Conservation (phyloP, 805 yeast species). For the Pichia nakasei region DNA sequence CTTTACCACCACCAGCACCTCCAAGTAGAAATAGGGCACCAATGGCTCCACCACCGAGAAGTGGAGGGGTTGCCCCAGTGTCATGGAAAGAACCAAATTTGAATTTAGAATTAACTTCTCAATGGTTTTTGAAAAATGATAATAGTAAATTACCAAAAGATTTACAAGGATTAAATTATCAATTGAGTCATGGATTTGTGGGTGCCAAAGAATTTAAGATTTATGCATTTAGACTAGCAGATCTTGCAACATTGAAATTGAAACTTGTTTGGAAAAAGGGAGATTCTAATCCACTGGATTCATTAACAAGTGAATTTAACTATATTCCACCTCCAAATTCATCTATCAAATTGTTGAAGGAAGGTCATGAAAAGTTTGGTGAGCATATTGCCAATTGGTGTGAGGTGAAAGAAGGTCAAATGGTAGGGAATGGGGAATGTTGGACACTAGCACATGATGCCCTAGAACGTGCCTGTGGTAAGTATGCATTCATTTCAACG, state of each 20-base stretch:
- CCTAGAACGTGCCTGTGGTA: slow-evolving; percentile 44
- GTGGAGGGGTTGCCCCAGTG: slow-evolving; percentile 6
- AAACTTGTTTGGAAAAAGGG: slow-evolving; percentile 33
- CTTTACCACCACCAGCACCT: slow-evolving; percentile 9
- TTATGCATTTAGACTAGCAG: slow-evolving; percentile 32
- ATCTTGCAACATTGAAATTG: slow-evolving; percentile 31
- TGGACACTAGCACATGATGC: slow-evolving; percentile 55
- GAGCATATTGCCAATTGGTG: slow-evolving; percentile 48
- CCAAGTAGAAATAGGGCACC: slow-evolving; percentile 15
- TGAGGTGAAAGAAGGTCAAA: slow-evolving; percentile 37
- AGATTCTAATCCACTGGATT: slow-evolving; percentile 14
- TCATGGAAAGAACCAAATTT: slow-evolving; percentile 28
- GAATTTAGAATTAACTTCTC: slow-evolving; percentile 34
- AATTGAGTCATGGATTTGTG: slow-evolving; percentile 23
- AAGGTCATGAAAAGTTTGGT: slow-evolving; percentile 34
- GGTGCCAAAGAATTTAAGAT: slow-evolving; percentile 24
- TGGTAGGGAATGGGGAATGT: slow-evolving; percentile 51
- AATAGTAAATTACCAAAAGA: slow-evolving; percentile 28
- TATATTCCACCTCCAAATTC: slow-evolving; percentile 37
- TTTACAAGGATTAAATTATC: slow-evolving; percentile 30
- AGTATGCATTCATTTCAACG: slow-evolving; percentile 45
- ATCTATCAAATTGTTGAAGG: slow-evolving; percentile 27
- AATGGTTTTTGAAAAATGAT: slow-evolving; percentile 37
- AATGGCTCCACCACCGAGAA: slow-evolving; percentile 29
- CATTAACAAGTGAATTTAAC: slow-evolving; percentile 24